Base-by-base conservation (phyloP, 2,329 filamentous ascomycete genomes). In the Delphinella strobiligena region DNA sequence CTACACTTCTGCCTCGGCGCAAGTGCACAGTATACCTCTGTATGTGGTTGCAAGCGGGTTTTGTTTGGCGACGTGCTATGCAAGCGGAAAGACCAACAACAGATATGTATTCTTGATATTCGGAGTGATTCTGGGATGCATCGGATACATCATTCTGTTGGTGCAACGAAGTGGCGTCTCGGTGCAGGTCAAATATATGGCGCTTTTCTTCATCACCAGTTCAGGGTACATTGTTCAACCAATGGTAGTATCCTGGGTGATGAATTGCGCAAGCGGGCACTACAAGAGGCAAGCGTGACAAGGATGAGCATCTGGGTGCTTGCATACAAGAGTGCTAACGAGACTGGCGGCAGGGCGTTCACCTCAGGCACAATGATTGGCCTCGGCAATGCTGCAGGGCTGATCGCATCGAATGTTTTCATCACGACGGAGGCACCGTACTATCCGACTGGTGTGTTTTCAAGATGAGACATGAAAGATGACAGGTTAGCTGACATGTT, bases 71-170 rank as follows among this genome's bases (percentile, higher is more conserved):
- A 61, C 61, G 18, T 68, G 72, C 1, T 67, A 63, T 48, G 48
- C 61, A 5, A 72, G 71, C 2, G 73, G 78, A 47, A 54, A 61
- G 1, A 52, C 68, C 3, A 66, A 62, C 31, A 67, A 69, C 43
- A 68, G 74, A 0, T 76, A 68, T 44, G 58, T 59, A 9, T 78
- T 76, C 57, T 68, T 69, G 27, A 61, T 77, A 11, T 48, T 57
- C 3, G 71, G 71, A 8, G 64, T 68, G 36, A 45, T 57, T 16
- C 58, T 76, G 37, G 64, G 69, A 9, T 67, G 67, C 1, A 54
- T 69, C 19, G 75, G 74, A 10, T 78, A 74, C 53, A 62, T 67
- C 40, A 66, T 78, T 29, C 64, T 78, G 18, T 61, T 78, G 0
- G 56, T 55, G 43, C 71, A 70, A 46, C 24, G 11, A 9, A 29